A percentile compares a stretch with the other conserved stretches of the same genome.
These are phyloP conservation scores for Musa itinerans DNA, from an alignment of 176 grass and related monocot species.

Conservation along the genomic window DNA sequence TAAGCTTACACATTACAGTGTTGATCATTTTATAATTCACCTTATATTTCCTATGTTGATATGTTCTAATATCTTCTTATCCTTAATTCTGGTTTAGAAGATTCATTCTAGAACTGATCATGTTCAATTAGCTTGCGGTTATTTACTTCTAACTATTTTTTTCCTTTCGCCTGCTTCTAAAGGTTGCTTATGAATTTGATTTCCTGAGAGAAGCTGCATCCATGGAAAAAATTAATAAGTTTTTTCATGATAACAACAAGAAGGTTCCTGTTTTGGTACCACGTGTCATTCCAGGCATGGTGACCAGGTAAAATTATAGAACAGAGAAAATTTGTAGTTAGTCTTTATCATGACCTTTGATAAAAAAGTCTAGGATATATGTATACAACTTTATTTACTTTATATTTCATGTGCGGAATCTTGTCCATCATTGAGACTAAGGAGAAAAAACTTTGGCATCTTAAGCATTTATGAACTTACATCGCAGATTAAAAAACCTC, in stretches of 20 bases:
- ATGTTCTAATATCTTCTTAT: neutral
- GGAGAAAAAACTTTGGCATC: no score
- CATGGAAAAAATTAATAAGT: slow-evolving; percentile 81
- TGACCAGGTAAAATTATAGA: slow-evolving; percentile 56
- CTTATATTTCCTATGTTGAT: neutral
- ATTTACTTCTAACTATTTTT: neutral
- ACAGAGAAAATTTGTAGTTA: neutral
- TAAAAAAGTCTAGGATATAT: no score
- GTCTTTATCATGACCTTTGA: neutral
- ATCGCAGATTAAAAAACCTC: no score
- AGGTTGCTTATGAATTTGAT: slow-evolving; percentile 98
- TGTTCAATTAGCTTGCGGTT: neutral
- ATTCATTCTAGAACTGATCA: neutral
- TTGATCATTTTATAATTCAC: no score
- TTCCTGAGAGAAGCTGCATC: slow-evolving; percentile 81
- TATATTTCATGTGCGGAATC: no score
- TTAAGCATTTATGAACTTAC: no score
- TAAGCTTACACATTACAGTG: no score
- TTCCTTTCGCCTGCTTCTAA: slow-evolving; percentile 15
- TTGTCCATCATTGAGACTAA: no score
- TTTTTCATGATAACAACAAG: slow-evolving; percentile 48
- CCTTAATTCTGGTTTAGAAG: neutral
- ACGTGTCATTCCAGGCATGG: slow-evolving; percentile 77
- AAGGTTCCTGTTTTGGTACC: slow-evolving; percentile 82
- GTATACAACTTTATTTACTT: no score